Evolutionary conservation across 192 early-diverging fungal species (phyloP), one percentile per base, ranked within the genome.

Genomic region (Chytriomyces confervae): DNA sequence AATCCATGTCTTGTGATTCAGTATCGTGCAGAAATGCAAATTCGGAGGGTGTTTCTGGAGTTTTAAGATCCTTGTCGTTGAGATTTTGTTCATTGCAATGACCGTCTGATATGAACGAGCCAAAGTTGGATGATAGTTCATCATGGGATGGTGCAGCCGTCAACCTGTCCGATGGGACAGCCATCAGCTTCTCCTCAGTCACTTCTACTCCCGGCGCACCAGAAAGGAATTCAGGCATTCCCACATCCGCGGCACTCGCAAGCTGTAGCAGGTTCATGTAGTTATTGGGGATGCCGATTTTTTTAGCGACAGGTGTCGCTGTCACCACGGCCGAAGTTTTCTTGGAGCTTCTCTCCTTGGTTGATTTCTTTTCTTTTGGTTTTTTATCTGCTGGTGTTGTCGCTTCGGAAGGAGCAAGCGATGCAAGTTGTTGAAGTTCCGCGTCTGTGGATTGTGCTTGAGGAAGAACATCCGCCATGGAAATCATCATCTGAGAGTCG

Each of bases 391-490:
- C 20, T 57, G 16, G 53, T 57, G 53, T 20, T 57, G 13, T 57
- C 3, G 13, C 20, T 57, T 20, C 16, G 53, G 36, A 36, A 36
- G 36, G 36, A 36, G 36, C 3, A 36, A 36, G 36, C 36, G 36
- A 36, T 36, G 36, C 0, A 36, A 36, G 36, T 36, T 36, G 36
- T 36, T 36, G 36, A 36, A 9, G 20, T 72, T 72, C 24, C 36
- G 36, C 16, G 47, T 16, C 47, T 8, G 24, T 61, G 46, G 8
- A 18, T 62, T 61, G 29, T 11, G 23, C 4, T 60, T 74, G 72
- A 43, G 72, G 72, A 8, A 74, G 44, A 20, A 74, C 72, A 7
- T 74, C 72, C 43, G 72, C 72, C 72, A 74, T 74, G 4, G 72
- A 74, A 44, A 74, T 74, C 61, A 61, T 63, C n/a, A 74, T 46